Evolutionary conservation across 352 stramenopile genomes (phyloP).

Genomic region (Phytophthora ohioensis): DNA sequence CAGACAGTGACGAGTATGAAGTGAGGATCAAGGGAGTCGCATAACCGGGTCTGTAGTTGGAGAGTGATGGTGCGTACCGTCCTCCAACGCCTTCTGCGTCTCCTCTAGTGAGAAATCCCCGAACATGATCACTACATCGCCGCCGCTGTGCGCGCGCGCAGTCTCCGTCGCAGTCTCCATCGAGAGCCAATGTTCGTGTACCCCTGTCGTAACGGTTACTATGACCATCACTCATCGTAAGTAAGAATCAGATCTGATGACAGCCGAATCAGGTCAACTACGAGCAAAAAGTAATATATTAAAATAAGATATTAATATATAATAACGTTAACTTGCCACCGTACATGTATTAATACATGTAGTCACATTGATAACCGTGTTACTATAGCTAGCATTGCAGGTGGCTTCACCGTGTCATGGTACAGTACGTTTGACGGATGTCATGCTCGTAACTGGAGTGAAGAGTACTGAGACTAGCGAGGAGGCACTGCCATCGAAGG

Average conservation of each 20-base stretch:
- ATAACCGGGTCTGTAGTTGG: conserved; percentile 6
- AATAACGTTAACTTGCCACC: no score
- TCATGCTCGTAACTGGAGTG: conserved; percentile 41
- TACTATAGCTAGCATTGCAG: no score
- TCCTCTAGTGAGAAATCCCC: conserved; percentile 85
- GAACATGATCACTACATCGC: conserved; percentile 65
- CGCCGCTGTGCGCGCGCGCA: conserved; percentile 6
- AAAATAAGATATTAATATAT: no score
- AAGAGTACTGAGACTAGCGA: conserved; percentile 41
- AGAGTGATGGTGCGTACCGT: conserved; percentile 44
- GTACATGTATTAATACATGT: no score
- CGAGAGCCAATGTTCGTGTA: conserved; percentile 16
- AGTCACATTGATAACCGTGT: no score
- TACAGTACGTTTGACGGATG: neutral
- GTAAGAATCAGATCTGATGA: neutral
- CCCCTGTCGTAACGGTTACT: conserved; percentile 13
- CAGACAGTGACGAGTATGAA: neutral
- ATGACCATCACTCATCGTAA: conserved; percentile 20
- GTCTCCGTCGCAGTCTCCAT: conserved; percentile 17
- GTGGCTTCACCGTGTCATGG: no score
- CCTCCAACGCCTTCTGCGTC: conserved; percentile 51
- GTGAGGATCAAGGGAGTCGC: conserved; percentile 1
- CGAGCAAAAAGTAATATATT: no score
- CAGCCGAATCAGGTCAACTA: neutral
- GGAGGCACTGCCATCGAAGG: neutral